Base-by-base conservation (phyloP, 768 basidiomycete genomes). In the Calvatia gigantea region DNA sequence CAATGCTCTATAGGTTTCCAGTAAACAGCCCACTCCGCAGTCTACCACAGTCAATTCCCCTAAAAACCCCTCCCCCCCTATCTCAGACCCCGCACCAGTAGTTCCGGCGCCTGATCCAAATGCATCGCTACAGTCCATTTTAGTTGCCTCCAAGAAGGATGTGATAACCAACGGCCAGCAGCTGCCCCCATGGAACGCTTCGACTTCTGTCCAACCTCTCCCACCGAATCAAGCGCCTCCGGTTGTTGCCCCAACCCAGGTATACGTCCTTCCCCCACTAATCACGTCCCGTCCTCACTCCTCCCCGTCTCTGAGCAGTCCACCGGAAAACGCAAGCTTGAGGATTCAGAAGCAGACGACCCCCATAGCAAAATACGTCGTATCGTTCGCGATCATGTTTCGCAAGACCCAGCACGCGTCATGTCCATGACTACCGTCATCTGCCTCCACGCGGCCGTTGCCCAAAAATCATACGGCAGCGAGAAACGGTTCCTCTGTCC, bases 401-500 rank as follows among this genome's bases (percentile, higher is more conserved):
- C 83, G 31, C 86, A 87, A 64, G 87, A 91, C 63, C 84, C 85
- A 7, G 68, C 82, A 46, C 86, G 86, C 60, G 82, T 87, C 62
- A 81, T 89, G 73, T 87, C 89, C 57, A 92, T 94, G 91, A 93
- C 91, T 33, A 93, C 91, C 35, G 89, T 94, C 29, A 83, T 92
- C 58, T 93, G 90, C 62, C 78, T 94, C 51, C 94, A 96, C 65
- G 92, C 94, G 23, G 91, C 91, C 29, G 92, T 94, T 48, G 94
- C 92, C 1, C 94, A 97, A 74, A 97, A 97, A 74, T 94, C 92
- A 9, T 97, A 97, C 67, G 92, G 92, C 49, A 92, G 88, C 69
- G 94, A 97, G 75, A 94, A 95, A 70, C 87, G 94, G 55, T 94
- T 95, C 67, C 81, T 98, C 33, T 93, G 91, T 64, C 94, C 94